Evolutionary conservation across 2,329 filamentous ascomycete genomes (phyloP), one percentile per base, ranked within the genome.

Genomic region (Colletotrichum sp.): DNA sequence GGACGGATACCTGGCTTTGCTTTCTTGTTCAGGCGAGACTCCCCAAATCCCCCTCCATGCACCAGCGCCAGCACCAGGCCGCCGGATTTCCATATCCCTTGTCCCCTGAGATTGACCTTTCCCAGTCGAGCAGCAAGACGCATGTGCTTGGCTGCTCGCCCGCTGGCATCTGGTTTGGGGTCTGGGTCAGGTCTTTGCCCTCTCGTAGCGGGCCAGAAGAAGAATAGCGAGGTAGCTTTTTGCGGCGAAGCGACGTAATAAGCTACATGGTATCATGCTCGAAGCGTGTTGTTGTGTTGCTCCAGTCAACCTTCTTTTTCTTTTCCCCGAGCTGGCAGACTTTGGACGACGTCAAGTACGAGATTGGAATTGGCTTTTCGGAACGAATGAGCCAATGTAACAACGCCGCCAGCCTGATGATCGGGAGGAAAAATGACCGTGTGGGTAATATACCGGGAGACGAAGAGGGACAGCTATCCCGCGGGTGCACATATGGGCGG

Each of bases 61-160:
- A 48, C 25, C 30, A 25, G 30, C 34, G 61, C 68, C 68, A 71
- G 69, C 69, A 75, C 72, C 72, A 75, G 68, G 60, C 72, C 48
- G 28, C 68, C 71, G 68, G 72, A 34, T 34, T 74, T 22, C 68
- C 68, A 52, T 62, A 39, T 75, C 39, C 72, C 68, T 75, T 66
- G n/a, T 62, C 36, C 55, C 68, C 69, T 67, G 68, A 75, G 61
- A 66, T 75, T 67, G 55, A n/a, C 72, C 32, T 75, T 66, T 39
- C 68, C 72, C 39, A 62, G 61, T 43, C 62, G 62, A 71, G 68
- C 22, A 72, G 32, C 69, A 39, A 34, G 39, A 36, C 72, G 61
- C 64, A 67, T 68, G 64, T 75, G 67, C 67, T 66, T 52, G 52
- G 48, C 22, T 22, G 25, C 43, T 32, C 56, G 56, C 36, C 36